phyloP scores from a whole-genome alignment of 108 stramenopile species.

The Thalassiosira profunda region DNA sequence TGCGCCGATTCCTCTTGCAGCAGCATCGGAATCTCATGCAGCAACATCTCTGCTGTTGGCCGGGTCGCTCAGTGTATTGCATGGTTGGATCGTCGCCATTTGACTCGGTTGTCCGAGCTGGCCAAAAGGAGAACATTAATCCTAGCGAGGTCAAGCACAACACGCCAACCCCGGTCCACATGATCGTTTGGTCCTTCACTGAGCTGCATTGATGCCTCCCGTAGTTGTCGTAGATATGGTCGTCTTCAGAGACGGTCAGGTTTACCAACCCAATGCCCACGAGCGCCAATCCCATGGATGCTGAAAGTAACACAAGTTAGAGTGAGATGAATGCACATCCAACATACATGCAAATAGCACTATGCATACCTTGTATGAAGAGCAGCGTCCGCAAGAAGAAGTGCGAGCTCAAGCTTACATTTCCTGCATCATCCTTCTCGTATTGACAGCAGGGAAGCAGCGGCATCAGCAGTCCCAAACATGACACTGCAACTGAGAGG shows the following conservation, averaged over 20 bases:
- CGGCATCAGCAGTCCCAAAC: constrained; percentile 21
- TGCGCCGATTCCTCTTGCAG: background rate
- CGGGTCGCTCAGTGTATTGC: background rate
- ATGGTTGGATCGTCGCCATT: background rate
- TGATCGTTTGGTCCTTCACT: constrained; percentile 40
- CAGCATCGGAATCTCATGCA: too few relatives aligned
- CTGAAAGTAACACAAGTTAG: background rate
- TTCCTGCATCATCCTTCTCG: constrained; percentile 1
- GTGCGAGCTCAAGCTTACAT: constrained; percentile 8
- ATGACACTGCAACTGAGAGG: constrained; percentile 40
- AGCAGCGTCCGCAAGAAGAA: constrained; percentile 31
- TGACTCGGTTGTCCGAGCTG: constrained; percentile 15
- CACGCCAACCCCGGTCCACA: constrained; percentile 54
- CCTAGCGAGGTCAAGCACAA: constrained; percentile 54
- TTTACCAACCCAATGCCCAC: constrained; percentile 36
- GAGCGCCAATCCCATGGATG: constrained; percentile 34
- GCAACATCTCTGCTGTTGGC: constrained; percentile 4
- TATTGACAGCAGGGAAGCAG: constrained; percentile 32
- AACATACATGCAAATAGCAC: background rate
- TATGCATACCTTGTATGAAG: constrained; percentile 33
- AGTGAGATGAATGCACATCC: background rate
- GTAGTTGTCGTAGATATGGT: constrained; percentile 18
- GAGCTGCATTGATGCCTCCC: constrained; percentile 24
- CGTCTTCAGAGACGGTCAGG: constrained; percentile 18
- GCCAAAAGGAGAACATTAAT: constrained; percentile 71